Base-by-base conservation (phyloP, 371 early-diverging fungal species). In the Funneliformis caledonium region DNA sequence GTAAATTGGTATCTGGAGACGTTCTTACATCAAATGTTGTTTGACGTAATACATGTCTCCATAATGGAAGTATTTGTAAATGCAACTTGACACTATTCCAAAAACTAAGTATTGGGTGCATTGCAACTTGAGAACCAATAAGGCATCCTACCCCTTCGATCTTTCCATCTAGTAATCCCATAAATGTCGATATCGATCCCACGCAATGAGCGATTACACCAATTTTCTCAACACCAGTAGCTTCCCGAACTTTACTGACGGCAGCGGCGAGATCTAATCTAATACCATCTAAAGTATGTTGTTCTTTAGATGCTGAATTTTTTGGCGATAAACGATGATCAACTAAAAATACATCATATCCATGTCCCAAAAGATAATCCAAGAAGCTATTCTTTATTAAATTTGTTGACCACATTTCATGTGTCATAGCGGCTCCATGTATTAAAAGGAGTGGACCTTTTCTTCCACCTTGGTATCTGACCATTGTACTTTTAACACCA, bases 401-500 rank as follows among this genome's bases (percentile, higher is more conserved):
- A 45, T 72, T 74, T 7, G 86, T 86, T 26, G 86, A 43, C 52
- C 83, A 85, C 43, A 86, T 84, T 33, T 80, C 81, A 4, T 84
- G 82, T 65, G 85, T 84, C 70, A 84, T 81, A 6, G 86, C 80
- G 19, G 82, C 83, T 31, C 86, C 86, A 42, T 85, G 86, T 82
- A 86, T 84, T 82, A 86, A 62, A 12, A 86, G 83, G 31, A 86
- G 82, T 12, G 86, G 86, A 22, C 85, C 86, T 74, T 84, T 37
- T 83, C 85, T 61, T 47, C 61, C 61, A 45, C 77, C 77, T 47
- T 76, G 50, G 69, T 69, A 79, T 79, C 79, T 67, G 59, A 10
- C 19, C 19, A 79, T 56, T 69, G 14, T 22, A 14, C 42, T 22
- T 22, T 37, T 43, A 5, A 79, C 70, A 56, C 70, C 79, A 70